A percentile compares a stretch with the other conserved stretches of the same genome.
Conservation (phyloP, 2,329 filamentous ascomycete species). For the Colletotrichum aenigma region DNA sequence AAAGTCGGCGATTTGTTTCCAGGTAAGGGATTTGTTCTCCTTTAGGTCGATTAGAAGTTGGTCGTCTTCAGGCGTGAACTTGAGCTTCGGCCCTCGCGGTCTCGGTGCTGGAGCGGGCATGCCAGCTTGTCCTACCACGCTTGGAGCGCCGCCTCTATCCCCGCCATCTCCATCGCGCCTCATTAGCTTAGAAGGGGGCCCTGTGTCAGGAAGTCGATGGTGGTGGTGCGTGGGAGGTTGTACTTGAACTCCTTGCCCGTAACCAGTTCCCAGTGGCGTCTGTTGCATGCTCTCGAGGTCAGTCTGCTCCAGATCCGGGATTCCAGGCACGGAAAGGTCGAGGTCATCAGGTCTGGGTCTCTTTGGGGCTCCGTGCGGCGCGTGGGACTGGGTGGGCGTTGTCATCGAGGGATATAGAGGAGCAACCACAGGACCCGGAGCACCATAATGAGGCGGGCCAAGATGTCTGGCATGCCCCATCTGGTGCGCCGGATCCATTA, state of each 20-base stretch:
- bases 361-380: constrained; percentile 43
- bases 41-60: constrained; percentile 87
- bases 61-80: constrained; percentile 93
- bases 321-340: constrained; percentile 56
- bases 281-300: constrained; percentile 62
- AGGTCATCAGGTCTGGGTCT: constrained; percentile 63
- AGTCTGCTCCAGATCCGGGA: constrained; percentile 56
- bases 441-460: constrained; percentile 58
- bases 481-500: constrained; percentile 58
- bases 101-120: constrained; percentile 85
- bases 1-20: constrained; percentile 97
- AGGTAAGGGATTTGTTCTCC: constrained; percentile 92
- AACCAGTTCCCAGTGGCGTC: constrained; percentile 55
- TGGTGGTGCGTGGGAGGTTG: constrained; percentile 75
- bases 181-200: constrained; percentile 71
- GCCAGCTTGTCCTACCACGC: constrained; percentile 82
- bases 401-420: constrained; percentile 57
- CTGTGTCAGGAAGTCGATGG: constrained; percentile 77
- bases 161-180: constrained; percentile 61
- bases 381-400: constrained; percentile 41
- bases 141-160: constrained; percentile 71
- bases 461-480: constrained; percentile 56
- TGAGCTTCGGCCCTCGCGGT: constrained; percentile 87
- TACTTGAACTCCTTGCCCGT: constrained; percentile 50
- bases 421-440: constrained; percentile 51